These are phyloP conservation scores for Blastobotrys proliferans DNA, from an alignment of 1,139 yeast species.

Conservation along the genomic window DNA sequence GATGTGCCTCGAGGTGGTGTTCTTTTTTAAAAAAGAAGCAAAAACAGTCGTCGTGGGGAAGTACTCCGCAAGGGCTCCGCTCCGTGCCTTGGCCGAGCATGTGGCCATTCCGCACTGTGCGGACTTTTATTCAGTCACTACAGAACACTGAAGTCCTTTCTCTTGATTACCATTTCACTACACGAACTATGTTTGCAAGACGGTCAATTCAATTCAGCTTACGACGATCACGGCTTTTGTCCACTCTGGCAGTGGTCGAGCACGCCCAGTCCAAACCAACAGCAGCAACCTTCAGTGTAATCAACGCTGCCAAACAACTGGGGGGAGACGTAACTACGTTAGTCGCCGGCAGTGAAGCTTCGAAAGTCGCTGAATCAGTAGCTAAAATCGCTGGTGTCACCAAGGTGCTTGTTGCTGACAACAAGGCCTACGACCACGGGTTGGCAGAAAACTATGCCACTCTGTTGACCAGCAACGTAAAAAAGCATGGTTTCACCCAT, in stretches of 20 bases:
- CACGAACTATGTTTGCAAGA: constrained; percentile 7
- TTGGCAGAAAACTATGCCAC: constrained; percentile 38
- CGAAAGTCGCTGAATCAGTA: constrained; percentile 33
- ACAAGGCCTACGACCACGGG: constrained; percentile 37
- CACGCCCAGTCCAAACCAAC: constrained; percentile 49
- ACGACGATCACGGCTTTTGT: constrained; percentile 35
- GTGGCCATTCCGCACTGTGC: neutral
- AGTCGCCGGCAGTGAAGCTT: constrained; percentile 38
- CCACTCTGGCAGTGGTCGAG: constrained; percentile 77
- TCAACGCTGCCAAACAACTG: constrained; percentile 40
- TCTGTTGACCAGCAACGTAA: constrained; percentile 40
- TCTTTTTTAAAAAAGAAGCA: no score
- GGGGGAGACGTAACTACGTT: constrained; percentile 40
- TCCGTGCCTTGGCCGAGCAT: constrained; percentile 3
- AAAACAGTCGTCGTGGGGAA: no score
- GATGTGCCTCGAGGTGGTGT: no score
- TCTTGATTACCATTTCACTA: neutral
- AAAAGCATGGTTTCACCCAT: constrained; percentile 53
- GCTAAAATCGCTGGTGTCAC: constrained; percentile 37
- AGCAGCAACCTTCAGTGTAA: constrained; percentile 56
- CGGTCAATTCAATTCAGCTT: neutral
- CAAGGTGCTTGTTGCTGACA: constrained; percentile 38
- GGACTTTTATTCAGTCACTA: neutral
- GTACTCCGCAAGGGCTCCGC: no score
- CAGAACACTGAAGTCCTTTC: neutral